Evolutionary conservation across 495 filamentous ascomycete species (phyloP).

Genomic region (Lasiosphaeria hispida): DNA sequence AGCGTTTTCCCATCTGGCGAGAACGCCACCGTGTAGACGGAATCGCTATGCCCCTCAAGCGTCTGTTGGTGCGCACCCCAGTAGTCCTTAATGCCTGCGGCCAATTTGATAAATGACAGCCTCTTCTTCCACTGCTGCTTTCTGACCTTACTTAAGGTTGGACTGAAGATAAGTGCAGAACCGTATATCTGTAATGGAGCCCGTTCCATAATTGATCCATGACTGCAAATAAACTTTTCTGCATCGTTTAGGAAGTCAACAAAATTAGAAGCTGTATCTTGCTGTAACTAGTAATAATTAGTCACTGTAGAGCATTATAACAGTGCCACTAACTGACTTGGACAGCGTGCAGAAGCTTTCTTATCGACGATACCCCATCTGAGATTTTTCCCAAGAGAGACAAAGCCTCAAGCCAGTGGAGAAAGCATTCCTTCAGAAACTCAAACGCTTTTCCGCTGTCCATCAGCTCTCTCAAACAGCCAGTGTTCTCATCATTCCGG

Average conservation of each 20-base stretch:
- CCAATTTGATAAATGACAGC: background rate
- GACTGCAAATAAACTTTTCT: constrained; percentile 7
- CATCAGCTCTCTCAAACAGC: background rate
- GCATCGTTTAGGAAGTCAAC: constrained; percentile 1
- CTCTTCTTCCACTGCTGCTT: constrained; percentile 8
- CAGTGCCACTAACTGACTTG: constrained; percentile 4
- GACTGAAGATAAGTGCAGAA: constrained; percentile 9
- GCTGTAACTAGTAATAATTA: background rate
- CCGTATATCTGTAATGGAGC: constrained; percentile 7
- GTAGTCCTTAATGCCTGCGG: background rate
- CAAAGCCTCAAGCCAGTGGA: constrained; percentile 33
- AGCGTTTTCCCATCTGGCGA: no score
- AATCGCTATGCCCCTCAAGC: constrained; percentile 1
- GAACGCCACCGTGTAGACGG: no score
- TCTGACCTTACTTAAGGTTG: constrained; percentile 14
- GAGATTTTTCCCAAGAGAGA: constrained; percentile 34
- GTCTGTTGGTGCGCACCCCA: constrained; percentile 18
- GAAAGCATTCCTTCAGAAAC: constrained; percentile 40
- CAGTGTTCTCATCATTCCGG: background rate
- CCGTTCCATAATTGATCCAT: constrained; percentile 5
- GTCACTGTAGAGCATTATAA: background rate
- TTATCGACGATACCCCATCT: constrained; percentile 25
- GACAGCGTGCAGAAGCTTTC: constrained; percentile 10
- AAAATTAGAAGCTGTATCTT: background rate
- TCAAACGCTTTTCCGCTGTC: background rate